Evolutionary conservation across 1,284 basidiomycete genomes (phyloP).

Genomic region (Fomitopsis betulina): DNA sequence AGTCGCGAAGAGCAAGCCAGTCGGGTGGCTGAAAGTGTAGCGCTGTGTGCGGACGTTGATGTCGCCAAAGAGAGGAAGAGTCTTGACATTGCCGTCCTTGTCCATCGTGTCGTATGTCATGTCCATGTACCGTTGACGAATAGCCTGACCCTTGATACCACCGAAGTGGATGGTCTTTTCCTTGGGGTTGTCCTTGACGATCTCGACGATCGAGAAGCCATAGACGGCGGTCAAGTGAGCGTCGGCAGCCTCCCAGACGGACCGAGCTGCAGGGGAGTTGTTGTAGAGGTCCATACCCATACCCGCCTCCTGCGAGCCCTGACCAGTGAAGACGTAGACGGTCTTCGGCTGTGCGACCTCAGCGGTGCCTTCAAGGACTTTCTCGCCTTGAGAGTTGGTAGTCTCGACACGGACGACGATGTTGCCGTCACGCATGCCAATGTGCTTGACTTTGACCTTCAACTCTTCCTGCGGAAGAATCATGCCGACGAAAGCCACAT

Average conservation of each 20-base stretch:
- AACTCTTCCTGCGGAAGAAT: constrained; percentile 92
- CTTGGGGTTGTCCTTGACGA: constrained; percentile 97
- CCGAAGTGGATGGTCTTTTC: constrained; percentile 98
- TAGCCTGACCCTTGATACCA: constrained; percentile 97
- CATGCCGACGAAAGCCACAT: constrained; percentile 96
- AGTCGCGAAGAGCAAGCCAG: constrained; percentile 93
- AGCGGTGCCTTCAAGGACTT: constrained; percentile 88
- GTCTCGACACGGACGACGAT: constrained; percentile 92
- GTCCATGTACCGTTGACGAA: constrained; percentile 98
- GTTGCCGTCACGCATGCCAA: constrained; percentile 89
- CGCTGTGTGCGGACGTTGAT: constrained; percentile 89
- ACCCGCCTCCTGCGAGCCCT: constrained; percentile 96
- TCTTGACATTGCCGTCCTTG: constrained; percentile 92
- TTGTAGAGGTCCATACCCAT: constrained; percentile 99
- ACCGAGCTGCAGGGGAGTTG: constrained; percentile 87
- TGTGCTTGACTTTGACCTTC: constrained; percentile 84
- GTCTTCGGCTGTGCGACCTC: constrained; percentile 92
- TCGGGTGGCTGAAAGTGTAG: constrained; percentile 97
- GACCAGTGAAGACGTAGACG: constrained; percentile 97
- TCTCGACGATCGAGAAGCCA: constrained; percentile 97
- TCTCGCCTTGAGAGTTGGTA: constrained; percentile 81
- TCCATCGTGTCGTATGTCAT: constrained; percentile 98
- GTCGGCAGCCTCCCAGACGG: constrained; percentile 97
- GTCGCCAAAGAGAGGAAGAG: constrained; percentile 90
- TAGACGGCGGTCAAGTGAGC: constrained; percentile 90